phyloP scores from a whole-genome alignment of 208 protist species.

The Jaenimonas drosophilae region DNA sequence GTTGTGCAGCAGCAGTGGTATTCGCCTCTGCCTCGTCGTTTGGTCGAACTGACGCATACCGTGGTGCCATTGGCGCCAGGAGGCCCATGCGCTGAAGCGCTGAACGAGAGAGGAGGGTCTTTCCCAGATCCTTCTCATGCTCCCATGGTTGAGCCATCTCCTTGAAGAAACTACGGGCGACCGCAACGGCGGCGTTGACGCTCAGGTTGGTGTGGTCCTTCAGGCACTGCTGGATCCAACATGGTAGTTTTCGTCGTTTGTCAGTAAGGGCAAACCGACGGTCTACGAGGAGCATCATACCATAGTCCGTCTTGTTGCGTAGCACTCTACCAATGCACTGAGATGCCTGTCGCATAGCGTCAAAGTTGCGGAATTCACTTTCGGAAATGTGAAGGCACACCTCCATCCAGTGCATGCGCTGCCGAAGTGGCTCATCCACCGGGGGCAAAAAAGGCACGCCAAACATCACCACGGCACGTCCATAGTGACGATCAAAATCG shows the following conservation, averaged over 20 bases:
- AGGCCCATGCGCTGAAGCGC: constrained; percentile 30
- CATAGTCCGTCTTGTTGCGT: constrained; percentile 99
- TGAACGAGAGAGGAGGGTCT: constrained; percentile 56
- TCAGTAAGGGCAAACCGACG: constrained; percentile 93
- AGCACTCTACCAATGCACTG: constrained; percentile 99
- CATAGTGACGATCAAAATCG: constrained; percentile 98
- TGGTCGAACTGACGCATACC: constrained; percentile 2
- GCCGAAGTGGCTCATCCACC: constrained; percentile 85
- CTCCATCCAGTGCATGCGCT: constrained; percentile 96
- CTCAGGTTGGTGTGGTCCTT: constrained; percentile 89
- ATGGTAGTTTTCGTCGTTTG: constrained; percentile 90
- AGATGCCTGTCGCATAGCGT: constrained; percentile 97
- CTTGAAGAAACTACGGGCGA: constrained; percentile 88
- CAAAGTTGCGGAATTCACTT: constrained; percentile 97
- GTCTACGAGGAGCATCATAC: constrained; percentile 98
- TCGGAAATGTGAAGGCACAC: constrained; percentile 94
- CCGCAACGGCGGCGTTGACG: constrained; percentile 79
- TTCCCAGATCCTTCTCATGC: constrained; percentile 78
- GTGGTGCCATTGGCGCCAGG: constrained; percentile 15
- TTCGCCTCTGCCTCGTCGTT: no score
- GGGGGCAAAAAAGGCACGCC: constrained; percentile 95
- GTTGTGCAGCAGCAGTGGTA: no score
- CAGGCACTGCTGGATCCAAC: constrained; percentile 86
- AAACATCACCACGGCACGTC: constrained; percentile 95
- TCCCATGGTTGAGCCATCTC: constrained; percentile 95